Conservation (phyloP, 441 rosid species). For the Biscutella auriculata region DNA sequence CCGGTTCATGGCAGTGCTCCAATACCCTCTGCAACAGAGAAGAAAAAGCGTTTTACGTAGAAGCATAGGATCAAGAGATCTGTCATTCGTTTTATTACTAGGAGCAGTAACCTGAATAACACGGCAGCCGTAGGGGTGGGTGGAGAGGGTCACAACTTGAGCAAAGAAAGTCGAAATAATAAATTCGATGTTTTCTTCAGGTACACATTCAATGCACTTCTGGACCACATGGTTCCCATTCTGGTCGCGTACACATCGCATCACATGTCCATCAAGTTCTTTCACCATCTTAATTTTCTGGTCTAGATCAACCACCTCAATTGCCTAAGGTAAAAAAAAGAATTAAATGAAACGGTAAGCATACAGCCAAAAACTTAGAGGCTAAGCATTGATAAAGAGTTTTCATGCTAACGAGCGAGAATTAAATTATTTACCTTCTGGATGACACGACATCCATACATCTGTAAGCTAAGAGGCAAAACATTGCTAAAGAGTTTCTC, state of each 20-base stretch:
- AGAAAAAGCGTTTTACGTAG: neutral
- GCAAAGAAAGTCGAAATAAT: slow-evolving; percentile 61
- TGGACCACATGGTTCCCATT: slow-evolving; percentile 88
- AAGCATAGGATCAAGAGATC: neutral
- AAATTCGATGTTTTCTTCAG: slow-evolving; percentile 64
- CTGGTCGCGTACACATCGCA: slow-evolving; percentile 88
- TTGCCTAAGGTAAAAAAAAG: slow-evolving; percentile 34
- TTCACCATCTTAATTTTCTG: slow-evolving; percentile 80
- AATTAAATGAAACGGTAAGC: no score
- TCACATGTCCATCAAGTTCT: slow-evolving; percentile 71
- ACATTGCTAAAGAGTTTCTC: slow-evolving; percentile 55
- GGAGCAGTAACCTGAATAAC: slow-evolving; percentile 61
- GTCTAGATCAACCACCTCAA: slow-evolving; percentile 80
- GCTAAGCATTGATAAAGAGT: no score
- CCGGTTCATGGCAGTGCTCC: slow-evolving; percentile 58
- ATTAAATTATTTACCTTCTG: slow-evolving; percentile 45
- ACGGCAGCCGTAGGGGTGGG: slow-evolving; percentile 87
- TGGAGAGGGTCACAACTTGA: slow-evolving; percentile 64
- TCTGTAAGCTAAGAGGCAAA: slow-evolving; percentile 63
- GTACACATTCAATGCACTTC: slow-evolving; percentile 78
- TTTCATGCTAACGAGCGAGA: neutral
- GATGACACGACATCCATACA: slow-evolving; percentile 84
- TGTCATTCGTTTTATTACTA: neutral
- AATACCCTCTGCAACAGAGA: slow-evolving; percentile 52
- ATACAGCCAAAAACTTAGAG: no score